Percentiles rank a stretch among this genome's conserved stretches.
Conservation (phyloP, 352 stramenopile species). For the Globisporangium spiculum region DNA sequence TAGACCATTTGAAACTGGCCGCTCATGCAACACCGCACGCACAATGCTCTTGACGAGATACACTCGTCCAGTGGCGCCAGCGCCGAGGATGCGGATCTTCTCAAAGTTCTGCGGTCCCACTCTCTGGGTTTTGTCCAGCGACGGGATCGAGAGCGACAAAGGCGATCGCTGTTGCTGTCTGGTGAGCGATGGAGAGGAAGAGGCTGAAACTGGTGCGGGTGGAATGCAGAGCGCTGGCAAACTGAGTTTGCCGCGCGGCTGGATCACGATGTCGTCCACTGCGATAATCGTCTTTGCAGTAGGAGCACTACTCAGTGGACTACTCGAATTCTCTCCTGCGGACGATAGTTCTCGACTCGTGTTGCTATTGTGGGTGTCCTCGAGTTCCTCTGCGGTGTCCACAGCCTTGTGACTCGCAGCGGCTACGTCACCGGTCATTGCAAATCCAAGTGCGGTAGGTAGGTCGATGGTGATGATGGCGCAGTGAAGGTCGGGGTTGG, state of each 20-base stretch:
- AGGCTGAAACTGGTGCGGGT: not conserved
- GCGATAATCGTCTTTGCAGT: not conserved
- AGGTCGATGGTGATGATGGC: not conserved
- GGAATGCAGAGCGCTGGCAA: slow-evolving; percentile 2
- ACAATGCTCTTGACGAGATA: slow-evolving; percentile 49
- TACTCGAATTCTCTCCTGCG: not conserved
- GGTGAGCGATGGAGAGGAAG: not conserved
- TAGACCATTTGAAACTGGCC: not conserved
- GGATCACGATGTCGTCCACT: not conserved
- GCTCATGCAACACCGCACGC: not conserved
- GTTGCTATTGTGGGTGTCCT: not conserved
- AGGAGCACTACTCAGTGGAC: not conserved
- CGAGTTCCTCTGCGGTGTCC: not conserved
- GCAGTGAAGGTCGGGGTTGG: not conserved
- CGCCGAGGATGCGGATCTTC: slow-evolving; percentile 44
- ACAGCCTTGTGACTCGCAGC: not conserved
- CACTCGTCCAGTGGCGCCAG: slow-evolving; percentile 37
- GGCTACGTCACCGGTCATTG: slow-evolving; percentile 1
- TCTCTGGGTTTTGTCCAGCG: slow-evolving; percentile 11
- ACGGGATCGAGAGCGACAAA: slow-evolving; percentile 6
- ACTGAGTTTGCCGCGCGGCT: not conserved
- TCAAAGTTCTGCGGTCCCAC: slow-evolving; percentile 50
- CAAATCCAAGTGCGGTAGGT: not conserved
- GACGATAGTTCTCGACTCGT: not conserved
- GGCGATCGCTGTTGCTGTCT: not conserved